Conservation (phyloP, 805 yeast genomes). For the Candida ortonii region DNA sequence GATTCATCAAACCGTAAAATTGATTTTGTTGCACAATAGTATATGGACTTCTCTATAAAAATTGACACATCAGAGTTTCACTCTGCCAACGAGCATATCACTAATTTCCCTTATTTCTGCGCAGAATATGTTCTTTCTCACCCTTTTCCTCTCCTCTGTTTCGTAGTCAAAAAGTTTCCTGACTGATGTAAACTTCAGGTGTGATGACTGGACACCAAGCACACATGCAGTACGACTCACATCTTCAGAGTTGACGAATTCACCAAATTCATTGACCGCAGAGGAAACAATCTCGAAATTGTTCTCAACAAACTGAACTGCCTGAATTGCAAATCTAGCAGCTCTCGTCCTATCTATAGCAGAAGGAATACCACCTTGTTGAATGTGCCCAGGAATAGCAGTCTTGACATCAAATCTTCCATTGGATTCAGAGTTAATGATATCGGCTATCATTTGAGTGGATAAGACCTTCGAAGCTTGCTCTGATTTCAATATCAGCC, state of each 20-base stretch:
- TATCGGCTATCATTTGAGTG: constrained; percentile 67
- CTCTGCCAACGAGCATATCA: constrained; percentile 81
- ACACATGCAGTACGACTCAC: constrained; percentile 66
- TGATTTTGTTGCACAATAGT: no score
- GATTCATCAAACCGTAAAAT: no score
- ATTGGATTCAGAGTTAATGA: constrained; percentile 58
- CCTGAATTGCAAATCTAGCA: constrained; percentile 65
- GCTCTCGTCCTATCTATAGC: constrained; percentile 77
- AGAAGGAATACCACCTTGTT: constrained; percentile 78
- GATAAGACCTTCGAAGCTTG: constrained; percentile 66
- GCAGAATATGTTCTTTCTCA: constrained; percentile 92
- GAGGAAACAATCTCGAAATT: constrained; percentile 16
- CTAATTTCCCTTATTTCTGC: constrained; percentile 67
- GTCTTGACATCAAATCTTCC: constrained; percentile 74
- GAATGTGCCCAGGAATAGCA: constrained; percentile 84
- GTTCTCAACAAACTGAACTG: constrained; percentile 66
- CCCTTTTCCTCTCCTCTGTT: constrained; percentile 74
- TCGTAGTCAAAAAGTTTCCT: constrained; percentile 81
- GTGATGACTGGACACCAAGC: constrained; percentile 77
- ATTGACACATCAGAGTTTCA: constrained; percentile 15
- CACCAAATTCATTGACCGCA: constrained; percentile 30
- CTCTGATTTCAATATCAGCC: constrained; percentile 63
- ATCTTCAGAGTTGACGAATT: constrained; percentile 25
- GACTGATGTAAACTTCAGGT: constrained; percentile 69
- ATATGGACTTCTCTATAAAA: background rate